Conservation (phyloP, 1,284 basidiomycete species). For the Chiua sp. region DNA sequence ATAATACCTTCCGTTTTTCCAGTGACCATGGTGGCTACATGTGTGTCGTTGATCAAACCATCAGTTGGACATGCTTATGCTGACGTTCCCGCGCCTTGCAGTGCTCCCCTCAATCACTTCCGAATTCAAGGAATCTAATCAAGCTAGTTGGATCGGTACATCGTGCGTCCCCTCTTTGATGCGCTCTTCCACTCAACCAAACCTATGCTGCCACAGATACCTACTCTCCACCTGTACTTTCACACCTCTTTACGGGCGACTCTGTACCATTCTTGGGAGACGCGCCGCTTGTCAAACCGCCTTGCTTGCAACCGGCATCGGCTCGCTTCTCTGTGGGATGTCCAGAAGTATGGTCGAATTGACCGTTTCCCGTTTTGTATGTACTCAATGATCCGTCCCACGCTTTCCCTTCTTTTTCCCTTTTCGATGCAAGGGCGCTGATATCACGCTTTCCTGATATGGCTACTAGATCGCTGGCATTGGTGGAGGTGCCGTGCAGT, state of each 20-base stretch:
- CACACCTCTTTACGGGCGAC: slow-evolving; percentile 27
- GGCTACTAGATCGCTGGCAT: slow-evolving; percentile 21
- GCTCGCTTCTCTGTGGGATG: slow-evolving; percentile 20
- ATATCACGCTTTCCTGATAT: neutral
- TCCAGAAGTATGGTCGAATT: slow-evolving; percentile 22
- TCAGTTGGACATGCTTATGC: neutral
- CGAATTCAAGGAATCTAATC: slow-evolving; percentile 26
- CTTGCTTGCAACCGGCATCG: slow-evolving; percentile 10
- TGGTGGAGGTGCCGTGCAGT: slow-evolving; percentile 20
- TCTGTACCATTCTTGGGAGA: slow-evolving; percentile 28
- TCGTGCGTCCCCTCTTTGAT: slow-evolving; percentile 13
- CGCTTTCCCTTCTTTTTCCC: neutral
- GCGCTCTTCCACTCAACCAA: too few relatives aligned
- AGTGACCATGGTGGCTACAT: slow-evolving; percentile 14
- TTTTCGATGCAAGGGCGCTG: neutral
- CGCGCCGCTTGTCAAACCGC: slow-evolving; percentile 25
- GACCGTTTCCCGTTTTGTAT: slow-evolving; percentile 25
- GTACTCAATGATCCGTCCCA: neutral
- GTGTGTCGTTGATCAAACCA: neutral
- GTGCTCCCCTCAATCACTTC: slow-evolving; percentile 27
- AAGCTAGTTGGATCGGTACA: slow-evolving; percentile 30
- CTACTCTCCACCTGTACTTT: slow-evolving; percentile 27
- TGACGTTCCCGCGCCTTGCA: neutral
- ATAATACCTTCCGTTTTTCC: neutral
- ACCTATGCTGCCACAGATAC: slow-evolving; percentile 6